Conservation (phyloP, 306 rosid genomes). For the Prinsepia uniflora region DNA sequence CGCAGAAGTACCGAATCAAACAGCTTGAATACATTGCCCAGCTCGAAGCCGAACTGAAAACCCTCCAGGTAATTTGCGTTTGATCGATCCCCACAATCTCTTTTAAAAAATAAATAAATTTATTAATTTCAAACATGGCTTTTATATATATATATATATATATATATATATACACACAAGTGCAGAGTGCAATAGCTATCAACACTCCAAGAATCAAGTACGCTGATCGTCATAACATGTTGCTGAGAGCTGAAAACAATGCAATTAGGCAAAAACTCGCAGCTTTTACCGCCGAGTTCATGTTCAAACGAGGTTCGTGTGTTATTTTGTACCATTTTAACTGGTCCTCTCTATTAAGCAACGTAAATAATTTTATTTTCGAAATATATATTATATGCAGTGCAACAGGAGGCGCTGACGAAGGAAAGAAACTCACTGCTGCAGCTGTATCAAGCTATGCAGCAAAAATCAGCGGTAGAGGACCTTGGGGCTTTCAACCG, state of each 20-base stretch:
- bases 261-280: constrained; percentile 18
- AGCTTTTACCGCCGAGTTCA: constrained; percentile 13
- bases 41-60: constrained; percentile 23
- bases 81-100: no score
- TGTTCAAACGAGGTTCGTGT: constrained; percentile 23
- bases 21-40: constrained; percentile 7
- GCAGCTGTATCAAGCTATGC: constrained; percentile 3
- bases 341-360: background rate
- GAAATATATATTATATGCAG: constrained; percentile 11
- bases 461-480: constrained; percentile 3
- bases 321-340: background rate
- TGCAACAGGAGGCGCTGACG: constrained; percentile 24
- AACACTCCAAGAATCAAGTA: constrained; percentile 14
- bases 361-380: background rate
- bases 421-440: constrained; percentile 21
- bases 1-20: constrained; percentile 27
- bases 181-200: constrained; percentile 28
- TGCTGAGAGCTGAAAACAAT: constrained; percentile 28
- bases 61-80: constrained; percentile 19
- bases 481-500: background rate
- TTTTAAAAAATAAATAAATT: no score
- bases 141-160: background rate
- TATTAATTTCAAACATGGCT: background rate
- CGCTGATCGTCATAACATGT: constrained; percentile 9
- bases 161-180: no score